phyloP scores from a whole-genome alignment of 2,329 filamentous ascomycete species.

The Colletotrichum sp. region DNA sequence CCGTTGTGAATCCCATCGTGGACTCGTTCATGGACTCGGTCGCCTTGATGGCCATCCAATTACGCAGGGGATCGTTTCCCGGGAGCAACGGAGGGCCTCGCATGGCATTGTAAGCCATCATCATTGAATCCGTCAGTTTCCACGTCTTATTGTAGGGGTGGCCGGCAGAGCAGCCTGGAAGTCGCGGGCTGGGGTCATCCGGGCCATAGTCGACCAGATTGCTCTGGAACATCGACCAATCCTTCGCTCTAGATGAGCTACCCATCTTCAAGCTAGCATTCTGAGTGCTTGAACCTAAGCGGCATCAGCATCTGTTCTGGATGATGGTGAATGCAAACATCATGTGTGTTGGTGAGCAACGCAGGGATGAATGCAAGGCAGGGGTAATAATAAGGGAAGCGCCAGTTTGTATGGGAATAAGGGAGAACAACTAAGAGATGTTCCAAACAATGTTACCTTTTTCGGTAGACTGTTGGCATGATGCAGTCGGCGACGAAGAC shows the following conservation, averaged over 20 bases:
- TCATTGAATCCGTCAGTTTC: constrained; percentile 27
- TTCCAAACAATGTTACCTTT: not conserved
- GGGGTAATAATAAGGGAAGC: not conserved
- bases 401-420: not conserved
- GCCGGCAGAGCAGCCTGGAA: constrained; percentile 18
- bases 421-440: not conserved
- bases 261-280: not conserved
- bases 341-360: not conserved
- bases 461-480: not conserved
- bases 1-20: not conserved
- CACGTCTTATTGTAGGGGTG: constrained; percentile 19
- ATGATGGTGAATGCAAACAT: not conserved
- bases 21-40: not conserved
- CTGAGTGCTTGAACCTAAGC: not conserved
- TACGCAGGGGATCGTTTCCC: constrained; percentile 30
- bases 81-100: constrained; percentile 29
- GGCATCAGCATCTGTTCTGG: not conserved
- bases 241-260: not conserved
- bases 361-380: not conserved
- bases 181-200: not conserved
- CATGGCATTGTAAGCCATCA: constrained; percentile 38
- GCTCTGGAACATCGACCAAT: constrained; percentile 20
- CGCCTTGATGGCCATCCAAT: constrained; percentile 26
- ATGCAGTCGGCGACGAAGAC: not conserved
- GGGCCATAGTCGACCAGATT: constrained; percentile 11